These are phyloP conservation scores for Nicotiana obtusifolia DNA, from an alignment of 257 asterid species.

Conservation along the genomic window DNA sequence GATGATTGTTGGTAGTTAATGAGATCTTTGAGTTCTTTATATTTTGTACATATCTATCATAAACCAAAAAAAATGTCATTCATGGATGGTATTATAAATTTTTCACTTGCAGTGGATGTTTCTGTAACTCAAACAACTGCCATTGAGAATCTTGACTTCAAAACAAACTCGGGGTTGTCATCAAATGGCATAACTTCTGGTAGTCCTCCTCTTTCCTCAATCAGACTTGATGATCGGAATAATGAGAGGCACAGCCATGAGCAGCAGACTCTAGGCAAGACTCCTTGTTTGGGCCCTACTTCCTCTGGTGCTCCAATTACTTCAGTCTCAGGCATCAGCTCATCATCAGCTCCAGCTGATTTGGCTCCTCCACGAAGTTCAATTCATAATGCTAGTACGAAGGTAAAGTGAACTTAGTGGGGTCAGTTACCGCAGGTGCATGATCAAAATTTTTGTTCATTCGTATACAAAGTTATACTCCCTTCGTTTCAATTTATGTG, in stretches of 20 bases:
- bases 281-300: conserved; percentile 23
- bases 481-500: too few relatives aligned
- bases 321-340: conserved; percentile 37
- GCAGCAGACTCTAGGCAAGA: conserved; percentile 27
- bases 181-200: conserved; percentile 23
- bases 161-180: conserved; percentile 14
- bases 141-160: conserved; percentile 18
- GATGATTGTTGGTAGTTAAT: not conserved
- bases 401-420: conserved; percentile 33
- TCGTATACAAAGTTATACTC: not conserved
- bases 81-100: not conserved
- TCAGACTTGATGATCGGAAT: conserved; percentile 27
- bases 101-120: conserved; percentile 31
- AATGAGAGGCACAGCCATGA: conserved; percentile 21
- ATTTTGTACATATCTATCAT: not conserved
- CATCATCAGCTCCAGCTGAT: conserved; percentile 39
- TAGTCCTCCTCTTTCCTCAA: conserved; percentile 16
- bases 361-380: conserved; percentile 37
- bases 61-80: conserved; percentile 5
- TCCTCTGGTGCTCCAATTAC: conserved; percentile 26
- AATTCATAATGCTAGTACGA: conserved; percentile 30
- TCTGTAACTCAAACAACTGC: conserved; percentile 28
- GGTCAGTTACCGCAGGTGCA: not conserved
- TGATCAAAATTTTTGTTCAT: not conserved
- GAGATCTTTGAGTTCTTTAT: conserved; percentile 2